Evolutionary conservation across 2,329 filamentous ascomycete genomes (phyloP), one percentile per base, ranked within the genome.

Genomic region (Torrubiella hemipterigena): DNA sequence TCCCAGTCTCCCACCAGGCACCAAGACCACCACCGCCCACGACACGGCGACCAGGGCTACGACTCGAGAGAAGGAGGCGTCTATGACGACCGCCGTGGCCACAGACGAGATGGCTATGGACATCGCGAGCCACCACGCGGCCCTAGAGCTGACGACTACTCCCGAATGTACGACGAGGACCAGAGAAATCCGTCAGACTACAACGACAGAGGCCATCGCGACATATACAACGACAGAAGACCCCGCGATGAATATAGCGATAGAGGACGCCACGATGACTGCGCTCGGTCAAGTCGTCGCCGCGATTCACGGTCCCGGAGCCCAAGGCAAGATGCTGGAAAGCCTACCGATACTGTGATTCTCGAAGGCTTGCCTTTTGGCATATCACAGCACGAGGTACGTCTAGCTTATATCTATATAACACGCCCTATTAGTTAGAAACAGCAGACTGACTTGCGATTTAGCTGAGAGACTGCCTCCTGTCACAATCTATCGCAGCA

Each of bases 301-400:
- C 21, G 48, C 31, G 42, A 50, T 24, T 54, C 51, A 34, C 46
- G 47, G 8, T 58, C 55, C 17, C 46, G 42, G 17, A 58, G 52
- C 34, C 56, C 48, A 20, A 48, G 40, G 20, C 50, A 49, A 29
- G 55, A 58, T 28, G 54, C 57, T 17, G 58, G 59, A 29, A 46
- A 43, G 35, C 64, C 65, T 19, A 66, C 56, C 39, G 58, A 67
- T 38, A 69, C 64, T 20, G 55, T 73, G 31, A 69, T 73, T 32
- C 52, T 74, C 26, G 69, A 74, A 43, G 67, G 67, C 32, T 42
- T 73, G 33, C 64, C 67, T 19, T 47, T 54, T 35, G 59, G 60
- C 33, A 54, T 69, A 36, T 61, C 63, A 36, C 55, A 65, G 48
- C 56, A 58, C 47, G 64, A 70, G 54, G 67, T 72, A 60, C 52